Base-by-base conservation (phyloP, 1,139 yeast genomes). In the Pichia sp. region DNA sequence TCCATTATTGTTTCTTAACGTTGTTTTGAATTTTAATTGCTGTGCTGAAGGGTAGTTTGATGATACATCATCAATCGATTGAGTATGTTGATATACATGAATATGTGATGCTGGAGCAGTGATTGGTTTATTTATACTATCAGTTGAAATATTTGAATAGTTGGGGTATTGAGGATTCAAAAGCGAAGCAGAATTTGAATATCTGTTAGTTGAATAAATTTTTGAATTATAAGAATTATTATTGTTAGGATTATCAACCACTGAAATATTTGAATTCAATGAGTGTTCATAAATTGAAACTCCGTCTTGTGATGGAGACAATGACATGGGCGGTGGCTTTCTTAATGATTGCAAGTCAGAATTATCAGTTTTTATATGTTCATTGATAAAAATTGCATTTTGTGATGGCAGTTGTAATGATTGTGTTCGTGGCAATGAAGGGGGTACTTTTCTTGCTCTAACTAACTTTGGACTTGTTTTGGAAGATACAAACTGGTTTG, bases 1-100 rank as follows among this genome's bases (percentile, higher is more conserved):
- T 10, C 57, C 55, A 59, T 74, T 76, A 47, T 76, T 75, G 58
- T 81, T 81, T 50, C 96, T 73, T 83, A 88, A 79, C 2, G 96
- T 86, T 1, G 87, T 79, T 58, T 75, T 77, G 56, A 83, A 73
- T 48, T 76, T 77, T 5, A 80, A 50, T 22, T 60, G 62, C 76
- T 48, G 71, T 18, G 58, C 56, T 13, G 56, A n/a, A 16, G 42
- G 25, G 36, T 42, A 42, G 16, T 22, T 39, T 19, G 49, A 13
- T 33, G 45, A 29, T 50, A 48, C 19, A 44, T 42, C 18, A 28
- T 50, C 19, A 25, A 25, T 14, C 42, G 25, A 22, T 39, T 31
- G 28, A 36, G 36, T 42, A 42, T 44, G 44, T 16, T 31, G 31
- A 14, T 33, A 39, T n/a, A 30, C 19, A 22, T 42, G 10, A 30